Evolutionary conservation across 306 rosid genomes (phyloP).

Genomic region (Cercis canadensis): DNA sequence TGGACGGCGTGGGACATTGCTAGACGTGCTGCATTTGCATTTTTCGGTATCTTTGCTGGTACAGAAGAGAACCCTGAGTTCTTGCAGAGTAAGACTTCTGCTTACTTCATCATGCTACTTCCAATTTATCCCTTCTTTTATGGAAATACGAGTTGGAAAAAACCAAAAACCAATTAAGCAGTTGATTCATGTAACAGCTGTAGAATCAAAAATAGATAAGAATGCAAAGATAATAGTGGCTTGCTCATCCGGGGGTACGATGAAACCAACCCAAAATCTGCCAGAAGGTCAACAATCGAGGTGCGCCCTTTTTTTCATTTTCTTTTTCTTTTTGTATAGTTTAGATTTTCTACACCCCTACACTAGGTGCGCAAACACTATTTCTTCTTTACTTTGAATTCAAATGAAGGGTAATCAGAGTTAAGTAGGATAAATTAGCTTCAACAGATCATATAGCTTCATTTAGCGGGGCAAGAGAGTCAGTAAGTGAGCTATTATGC

Average conservation of each 20-base stretch:
- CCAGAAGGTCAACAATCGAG: constrained; percentile 98
- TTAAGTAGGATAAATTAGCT: no score
- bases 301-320: constrained; percentile 35
- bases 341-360: constrained; percentile 1
- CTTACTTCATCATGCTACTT: constrained; percentile 15
- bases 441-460: no score
- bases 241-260: constrained; percentile 90
- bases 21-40: constrained; percentile 95
- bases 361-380: neutral
- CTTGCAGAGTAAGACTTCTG: constrained; percentile 55
- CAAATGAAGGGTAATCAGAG: no score
- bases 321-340: neutral
- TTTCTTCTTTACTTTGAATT: no score
- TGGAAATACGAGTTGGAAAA: neutral
- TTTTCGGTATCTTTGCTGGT: constrained; percentile 93
- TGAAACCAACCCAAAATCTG: constrained; percentile 91
- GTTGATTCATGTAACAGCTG: constrained; percentile 53
- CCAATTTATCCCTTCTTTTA: constrained; percentile 18
- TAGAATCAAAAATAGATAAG: constrained; percentile 74
- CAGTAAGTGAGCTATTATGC: no score
- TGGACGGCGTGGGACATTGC: constrained; percentile 99
- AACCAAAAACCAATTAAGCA: neutral
- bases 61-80: constrained; percentile 99
- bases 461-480: no score
- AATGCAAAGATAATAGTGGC: constrained; percentile 87